Conservation (phyloP, 352 stramenopile genomes). For the Thraustochytrium sp. region DNA sequence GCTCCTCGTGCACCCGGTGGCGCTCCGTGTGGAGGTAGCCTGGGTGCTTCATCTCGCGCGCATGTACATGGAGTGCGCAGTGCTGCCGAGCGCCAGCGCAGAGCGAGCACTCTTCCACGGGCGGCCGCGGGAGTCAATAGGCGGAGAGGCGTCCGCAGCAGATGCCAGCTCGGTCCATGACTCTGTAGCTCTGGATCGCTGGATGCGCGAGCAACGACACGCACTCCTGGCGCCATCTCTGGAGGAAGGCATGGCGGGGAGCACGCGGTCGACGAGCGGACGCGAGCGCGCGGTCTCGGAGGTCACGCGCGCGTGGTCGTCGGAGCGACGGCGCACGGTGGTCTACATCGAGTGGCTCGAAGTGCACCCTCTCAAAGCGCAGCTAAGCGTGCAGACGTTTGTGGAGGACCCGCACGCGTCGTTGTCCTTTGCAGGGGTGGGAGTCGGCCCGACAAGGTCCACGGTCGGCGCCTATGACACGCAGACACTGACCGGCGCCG, state of each 20-base stretch:
- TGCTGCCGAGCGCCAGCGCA: background rate
- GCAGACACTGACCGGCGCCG: background rate
- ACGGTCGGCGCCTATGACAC: background rate
- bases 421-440: background rate
- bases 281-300: too few relatives aligned
- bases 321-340: background rate
- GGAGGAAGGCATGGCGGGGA: background rate
- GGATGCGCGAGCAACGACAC: background rate
- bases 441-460: background rate
- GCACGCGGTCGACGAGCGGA: too few relatives aligned
- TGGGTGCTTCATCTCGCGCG: background rate
- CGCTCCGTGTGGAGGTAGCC: background rate
- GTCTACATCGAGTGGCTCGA: slow-evolving; percentile 1
- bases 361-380: slow-evolving; percentile 20
- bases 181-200: background rate
- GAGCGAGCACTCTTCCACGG: background rate
- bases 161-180: background rate
- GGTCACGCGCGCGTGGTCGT: background rate
- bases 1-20: background rate
- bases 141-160: background rate
- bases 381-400: background rate
- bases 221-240: background rate
- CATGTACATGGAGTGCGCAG: background rate
- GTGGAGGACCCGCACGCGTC: background rate
- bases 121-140: too few relatives aligned